Conservation (phyloP, 768 basidiomycete genomes). For the Pulveroboletus ravenelii region DNA sequence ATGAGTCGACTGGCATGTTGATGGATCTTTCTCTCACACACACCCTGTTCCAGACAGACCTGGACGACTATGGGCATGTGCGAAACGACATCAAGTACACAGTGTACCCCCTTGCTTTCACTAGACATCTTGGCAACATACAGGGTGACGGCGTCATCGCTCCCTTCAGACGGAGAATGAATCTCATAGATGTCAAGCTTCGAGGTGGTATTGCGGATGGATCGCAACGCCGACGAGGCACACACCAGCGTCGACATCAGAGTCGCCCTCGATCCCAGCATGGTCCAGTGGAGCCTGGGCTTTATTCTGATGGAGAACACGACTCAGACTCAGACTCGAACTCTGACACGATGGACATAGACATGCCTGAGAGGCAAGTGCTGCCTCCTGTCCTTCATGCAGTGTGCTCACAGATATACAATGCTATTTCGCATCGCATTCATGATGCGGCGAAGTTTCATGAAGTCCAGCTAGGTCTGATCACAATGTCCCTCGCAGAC, state of each 20-base stretch:
- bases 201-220: no score
- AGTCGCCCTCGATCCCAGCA: neutral
- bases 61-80: neutral
- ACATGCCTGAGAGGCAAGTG: no score
- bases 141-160: no score
- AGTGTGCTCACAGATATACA: neutral
- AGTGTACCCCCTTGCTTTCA: no score
- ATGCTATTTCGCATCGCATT: neutral
- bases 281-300: neutral
- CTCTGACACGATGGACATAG: no score
- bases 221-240: no score
- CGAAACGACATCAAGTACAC: neutral
- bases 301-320: neutral
- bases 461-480: neutral
- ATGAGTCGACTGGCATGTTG: neutral
- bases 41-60: neutral
- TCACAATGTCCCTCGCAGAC: neutral
- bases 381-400: neutral
- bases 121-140: no score
- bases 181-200: no score
- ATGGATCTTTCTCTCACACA: neutral
- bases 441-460: neutral
- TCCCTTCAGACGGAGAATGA: no score
- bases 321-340: no score
- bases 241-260: no score